Evolutionary conservation across 176 grass and related monocot species (phyloP), one percentile per base, ranked within the genome.

Genomic region (Eragrostis curvula): DNA sequence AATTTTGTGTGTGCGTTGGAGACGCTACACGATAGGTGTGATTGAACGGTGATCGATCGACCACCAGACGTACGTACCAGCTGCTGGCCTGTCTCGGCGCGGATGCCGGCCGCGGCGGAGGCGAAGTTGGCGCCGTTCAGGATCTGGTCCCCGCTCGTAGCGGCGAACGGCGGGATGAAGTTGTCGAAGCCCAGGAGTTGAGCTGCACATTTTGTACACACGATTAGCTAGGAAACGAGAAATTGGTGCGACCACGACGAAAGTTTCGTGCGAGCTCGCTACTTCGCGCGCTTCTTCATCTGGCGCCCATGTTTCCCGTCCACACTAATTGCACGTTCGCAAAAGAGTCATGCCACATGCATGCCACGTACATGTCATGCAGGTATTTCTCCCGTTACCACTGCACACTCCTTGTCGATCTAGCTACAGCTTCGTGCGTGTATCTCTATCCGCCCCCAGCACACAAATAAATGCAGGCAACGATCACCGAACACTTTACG

Each of bases 41-140:
- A n/a, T n/a, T n/a, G n/a, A n/a, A n/a, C n/a, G 68, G 20, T 8
- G 50, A 25, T 23, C 20, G 50, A 55, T 6, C 8, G 39, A n/a
- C n/a, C n/a, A n/a, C n/a, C n/a, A n/a, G n/a, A n/a, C 2, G 15
- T 1, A 66, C 81, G 12, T 83, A 97, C 94, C 51, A 99, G 87
- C 85, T 99, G 97, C 77, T 85, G 91, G 7, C 97, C 97, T 0
- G 97, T 99, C 90, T 99, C 97, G 48, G 89, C 80, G 20, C 93
- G 90, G 83, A 99, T 99, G 70, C 97, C 97, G n/a, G 97, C 97
- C 39, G 97, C 97, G 36, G 97, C 97, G 4, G 97, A 99, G 2
- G 97, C 97, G 80, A 99, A 99, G 85, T 99, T 99, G 69, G 74
- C 97, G 18, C 97, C 97, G 39, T 82, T 74, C 41, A 99, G 93